A percentile compares a stretch with the other conserved stretches of the same genome.
Evolutionary conservation across 345 rosid genomes (phyloP).

Genomic region (Acer campestre): DNA sequence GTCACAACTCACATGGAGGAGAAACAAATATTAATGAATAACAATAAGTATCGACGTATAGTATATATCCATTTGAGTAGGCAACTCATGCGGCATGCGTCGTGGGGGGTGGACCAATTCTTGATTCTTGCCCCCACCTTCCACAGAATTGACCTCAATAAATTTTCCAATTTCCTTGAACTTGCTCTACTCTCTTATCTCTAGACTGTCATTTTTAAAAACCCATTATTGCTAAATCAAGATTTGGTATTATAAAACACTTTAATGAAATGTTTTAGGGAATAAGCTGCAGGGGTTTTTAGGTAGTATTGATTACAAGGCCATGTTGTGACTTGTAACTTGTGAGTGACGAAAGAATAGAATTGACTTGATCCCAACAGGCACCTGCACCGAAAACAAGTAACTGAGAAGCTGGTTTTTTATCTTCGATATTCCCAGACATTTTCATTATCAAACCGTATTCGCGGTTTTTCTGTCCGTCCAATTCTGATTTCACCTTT

Average conservation of each 20-base stretch:
- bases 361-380: no score
- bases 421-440: background rate
- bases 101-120: background rate
- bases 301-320: no score
- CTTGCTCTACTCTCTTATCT: background rate
- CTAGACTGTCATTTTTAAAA: no score
- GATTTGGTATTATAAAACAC: no score
- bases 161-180: slow-evolving; percentile 15
- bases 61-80: background rate
- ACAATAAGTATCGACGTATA: no score
- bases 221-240: no score
- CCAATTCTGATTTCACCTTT: background rate
- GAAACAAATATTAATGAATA: background rate
- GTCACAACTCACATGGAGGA: background rate
- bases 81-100: background rate
- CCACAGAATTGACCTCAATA: background rate
- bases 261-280: no score
- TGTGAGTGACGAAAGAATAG: no score
- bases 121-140: background rate
- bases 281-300: no score
- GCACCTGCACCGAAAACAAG: background rate
- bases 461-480: background rate
- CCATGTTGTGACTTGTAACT: background rate
- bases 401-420: background rate
- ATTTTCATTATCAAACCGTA: background rate